Base-by-base conservation (phyloP, 2,329 filamentous ascomycete species). In the Penicillium sp. region DNA sequence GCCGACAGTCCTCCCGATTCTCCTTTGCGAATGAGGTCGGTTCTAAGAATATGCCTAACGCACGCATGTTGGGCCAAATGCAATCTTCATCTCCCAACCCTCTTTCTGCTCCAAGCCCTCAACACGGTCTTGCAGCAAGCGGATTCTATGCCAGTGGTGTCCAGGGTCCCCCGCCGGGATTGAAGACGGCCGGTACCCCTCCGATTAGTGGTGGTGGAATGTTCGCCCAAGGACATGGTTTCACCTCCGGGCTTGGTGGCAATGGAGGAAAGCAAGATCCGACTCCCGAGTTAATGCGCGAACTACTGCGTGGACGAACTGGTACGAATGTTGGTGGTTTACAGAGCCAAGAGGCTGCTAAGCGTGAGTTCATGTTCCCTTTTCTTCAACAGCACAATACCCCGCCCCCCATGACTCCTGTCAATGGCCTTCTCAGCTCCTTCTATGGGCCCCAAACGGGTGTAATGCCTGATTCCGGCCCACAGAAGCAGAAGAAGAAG, bases 401-500 rank as follows among this genome's bases (percentile, higher is more conserved):
- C 80, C 90, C 89, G 82, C 88, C 82, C 88, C 88, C 87, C 89
- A 89, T 90, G 89, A 89, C 88, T 88, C 89, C 91, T 88, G 88
- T 90, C 87, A 88, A 91, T 83, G 88, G 89, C 83, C 89, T 93
- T 84, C 84, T 93, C 82, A 89, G 86, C 85, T 90, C 90, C 85
- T 90, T 94, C 84, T 95, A 95, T 83, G 90, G 89, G 81, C 84
- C 87, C 76, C 89, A 90, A 82, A 82, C 89, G 83, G 90, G 89
- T 83, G 86, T 86, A 81, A 91, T 91, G 82, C 90, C 93, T 87
- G 92, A 96, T 77, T 88, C 89, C 82, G 89, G 89, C 82, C 78
- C 80, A 76, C 89, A 90, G 82, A 95, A 96, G 88, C 92, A 95
- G 86, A 96, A 96, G 89, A 97, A 96, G 87, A 96, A 96, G 91